Base-by-base conservation (phyloP, 371 early-diverging fungal genomes). In the Haplosporangium sp. region DNA sequence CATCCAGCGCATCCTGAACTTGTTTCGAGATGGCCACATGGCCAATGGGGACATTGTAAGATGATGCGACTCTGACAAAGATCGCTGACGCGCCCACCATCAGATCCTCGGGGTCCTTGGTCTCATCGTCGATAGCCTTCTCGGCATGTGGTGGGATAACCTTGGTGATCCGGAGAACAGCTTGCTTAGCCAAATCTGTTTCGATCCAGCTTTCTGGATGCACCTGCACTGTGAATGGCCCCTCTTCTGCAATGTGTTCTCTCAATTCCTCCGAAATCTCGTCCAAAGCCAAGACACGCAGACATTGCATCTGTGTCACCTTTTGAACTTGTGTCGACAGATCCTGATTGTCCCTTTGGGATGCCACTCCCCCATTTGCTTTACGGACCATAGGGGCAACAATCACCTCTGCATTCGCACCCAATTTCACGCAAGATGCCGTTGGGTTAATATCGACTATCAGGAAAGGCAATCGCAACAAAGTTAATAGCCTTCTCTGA, bases 301-400 rank as follows among this genome's bases (percentile, higher is more conserved):
- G 41, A 41, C 81, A 75, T 47, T 82, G 81, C 36, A 71, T 68
- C 16, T 67, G 77, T 3, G 66, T 47, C 14, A 70, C 51, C 37
- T 67, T 64, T 45, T 69, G 62, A 14, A 55, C 56, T 14, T 54
- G 60, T 48, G 71, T 41, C 6, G 68, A 55, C 23, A 81, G 43
- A 43, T 81, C 77, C 63, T 69, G 74, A 18, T 64, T 67, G 11
- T 82, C 80, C 12, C 56, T 37, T 46, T 62, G 6, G 38, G 59
- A 73, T 47, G 61, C 36, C 43, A 12, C 11, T n/a, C 64, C 62
- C 18, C 60, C 67, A 55, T 82, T 80, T 38, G 64, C 51, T 36
- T 74, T 81, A 41, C 86, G 84, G 36, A 86, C 84, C 82, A 92
- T 92, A n/a, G 95, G 94, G 5, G 93, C 92, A 12, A 95, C 91